phyloP scores from a whole-genome alignment of 2,329 filamentous ascomycete species.

The Penicillium expansum region DNA sequence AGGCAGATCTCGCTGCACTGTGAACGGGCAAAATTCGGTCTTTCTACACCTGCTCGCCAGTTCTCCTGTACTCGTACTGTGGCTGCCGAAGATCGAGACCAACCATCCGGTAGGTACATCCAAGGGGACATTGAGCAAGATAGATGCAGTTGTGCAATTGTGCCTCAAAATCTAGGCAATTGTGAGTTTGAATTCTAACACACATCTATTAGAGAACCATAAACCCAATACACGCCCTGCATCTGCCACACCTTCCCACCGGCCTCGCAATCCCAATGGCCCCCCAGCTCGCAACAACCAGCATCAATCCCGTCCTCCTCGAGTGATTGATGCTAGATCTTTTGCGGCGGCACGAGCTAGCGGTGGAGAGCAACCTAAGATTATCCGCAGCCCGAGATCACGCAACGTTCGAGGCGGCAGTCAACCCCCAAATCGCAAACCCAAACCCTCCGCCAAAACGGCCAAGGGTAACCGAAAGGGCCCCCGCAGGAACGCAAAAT shows the following conservation, averaged over 20 bases:
- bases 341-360: conserved; percentile 31
- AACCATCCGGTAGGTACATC: conserved; percentile 26
- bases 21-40: conserved; percentile 14
- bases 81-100: conserved; percentile 17
- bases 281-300: conserved; percentile 14
- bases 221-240: conserved; percentile 7
- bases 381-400: conserved; percentile 32
- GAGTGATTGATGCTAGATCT: conserved; percentile 38
- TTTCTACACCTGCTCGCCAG: conserved; percentile 21
- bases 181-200: not conserved
- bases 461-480: conserved; percentile 13
- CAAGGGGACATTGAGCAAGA: not conserved
- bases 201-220: conserved; percentile 1
- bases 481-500: conserved; percentile 10
- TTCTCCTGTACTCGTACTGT: conserved; percentile 26
- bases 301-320: conserved; percentile 24
- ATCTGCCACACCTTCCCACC: conserved; percentile 13
- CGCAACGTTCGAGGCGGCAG: conserved; percentile 22
- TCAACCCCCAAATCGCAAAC: conserved; percentile 21
- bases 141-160: not conserved
- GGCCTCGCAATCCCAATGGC: conserved; percentile 20
- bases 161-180: not conserved
- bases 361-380: conserved; percentile 27
- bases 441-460: conserved; percentile 12
- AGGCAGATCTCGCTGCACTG: conserved; percentile 19